Base-by-base conservation (phyloP, 805 yeast genomes). In the Kuraishia cidri region DNA sequence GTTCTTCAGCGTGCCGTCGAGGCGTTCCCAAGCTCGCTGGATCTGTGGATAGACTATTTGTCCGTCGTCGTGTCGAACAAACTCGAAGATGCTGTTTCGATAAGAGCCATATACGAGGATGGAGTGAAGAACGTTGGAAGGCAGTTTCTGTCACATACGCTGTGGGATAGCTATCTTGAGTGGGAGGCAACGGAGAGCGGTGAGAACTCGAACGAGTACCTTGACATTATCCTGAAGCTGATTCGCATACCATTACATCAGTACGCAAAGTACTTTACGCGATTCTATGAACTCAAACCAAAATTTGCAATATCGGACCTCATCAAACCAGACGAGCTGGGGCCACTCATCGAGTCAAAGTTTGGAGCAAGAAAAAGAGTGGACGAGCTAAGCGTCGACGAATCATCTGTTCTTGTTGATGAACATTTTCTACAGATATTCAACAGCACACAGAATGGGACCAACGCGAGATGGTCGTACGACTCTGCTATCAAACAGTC, bases 121-220 rank as follows among this genome's bases (percentile, higher is more conserved):
- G 90, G 79, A 0, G 48, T 69, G 3, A 40, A 44, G 4, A 39
- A 54, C 10, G 66, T 81, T 27, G 97, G 96, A 0, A 44, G 56
- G 22, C 83, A 87, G 37, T 92, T 84, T 54, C 59, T 79, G 39
- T 68, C 94, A 2, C 94, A 87, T 50, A 63, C 75, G 1, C 57
- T 88, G 31, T 90, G 97, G 97, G 94, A 87, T 50, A 63, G 69
- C 34, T 78, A 74, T 39, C 54, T 90, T 16, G 79, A 69, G 25
- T 81, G 75, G 59, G 80, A 75, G 43, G 51, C 60, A n/a, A 44
- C 50, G 11, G 30, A 45, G 5, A 43, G 45, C 7, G 57, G 57
- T 17, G 53, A 55, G 11, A 47, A 52, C 16, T 58, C 69, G 21
- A 42, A 45, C 17, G 65, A 60, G 24, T 51, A 68, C 4, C 45